Evolutionary conservation across 805 yeast genomes (phyloP).

Genomic region (Starmerella potacharoeniae): DNA sequence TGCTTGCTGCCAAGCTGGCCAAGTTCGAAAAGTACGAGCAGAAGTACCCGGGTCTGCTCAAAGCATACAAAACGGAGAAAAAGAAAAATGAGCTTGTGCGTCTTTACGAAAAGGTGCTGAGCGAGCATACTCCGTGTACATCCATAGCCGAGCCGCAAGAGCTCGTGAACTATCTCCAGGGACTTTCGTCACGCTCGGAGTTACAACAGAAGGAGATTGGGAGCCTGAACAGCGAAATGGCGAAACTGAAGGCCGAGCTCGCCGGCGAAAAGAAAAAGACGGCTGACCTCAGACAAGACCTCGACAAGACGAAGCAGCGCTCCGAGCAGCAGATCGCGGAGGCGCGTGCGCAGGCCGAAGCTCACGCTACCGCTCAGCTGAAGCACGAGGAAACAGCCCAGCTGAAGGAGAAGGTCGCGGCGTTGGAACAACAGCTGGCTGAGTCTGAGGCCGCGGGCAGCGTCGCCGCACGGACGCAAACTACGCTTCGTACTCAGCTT

Average conservation of each 20-base stretch:
- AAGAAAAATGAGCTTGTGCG: constrained; percentile 47
- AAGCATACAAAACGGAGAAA: constrained; percentile 78
- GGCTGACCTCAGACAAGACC: background rate
- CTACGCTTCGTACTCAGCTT: constrained; percentile 23
- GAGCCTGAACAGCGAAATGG: constrained; percentile 26
- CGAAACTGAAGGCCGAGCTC: background rate
- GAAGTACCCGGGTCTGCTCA: constrained; percentile 70
- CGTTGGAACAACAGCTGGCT: constrained; percentile 12
- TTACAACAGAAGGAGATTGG: constrained; percentile 58
- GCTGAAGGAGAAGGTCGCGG: background rate
- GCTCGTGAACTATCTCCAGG: constrained; percentile 56
- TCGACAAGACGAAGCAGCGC: constrained; percentile 9
- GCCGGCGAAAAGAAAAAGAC: background rate
- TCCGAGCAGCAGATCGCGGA: constrained; percentile 8
- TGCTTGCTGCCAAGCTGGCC: constrained; percentile 19
- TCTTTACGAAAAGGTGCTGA: constrained; percentile 53
- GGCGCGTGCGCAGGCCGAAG: constrained; percentile 2
- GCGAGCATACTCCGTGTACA: constrained; percentile 72
- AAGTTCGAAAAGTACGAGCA: constrained; percentile 54
- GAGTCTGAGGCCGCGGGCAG: constrained; percentile 11
- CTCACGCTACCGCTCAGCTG: background rate
- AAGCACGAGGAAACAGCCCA: background rate
- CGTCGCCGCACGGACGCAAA: constrained; percentile 13
- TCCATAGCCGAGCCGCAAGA: constrained; percentile 61
- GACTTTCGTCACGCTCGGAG: constrained; percentile 47